Base-by-base conservation (phyloP, 495 filamentous ascomycete genomes). In the Parathielavia hyrcaniae region DNA sequence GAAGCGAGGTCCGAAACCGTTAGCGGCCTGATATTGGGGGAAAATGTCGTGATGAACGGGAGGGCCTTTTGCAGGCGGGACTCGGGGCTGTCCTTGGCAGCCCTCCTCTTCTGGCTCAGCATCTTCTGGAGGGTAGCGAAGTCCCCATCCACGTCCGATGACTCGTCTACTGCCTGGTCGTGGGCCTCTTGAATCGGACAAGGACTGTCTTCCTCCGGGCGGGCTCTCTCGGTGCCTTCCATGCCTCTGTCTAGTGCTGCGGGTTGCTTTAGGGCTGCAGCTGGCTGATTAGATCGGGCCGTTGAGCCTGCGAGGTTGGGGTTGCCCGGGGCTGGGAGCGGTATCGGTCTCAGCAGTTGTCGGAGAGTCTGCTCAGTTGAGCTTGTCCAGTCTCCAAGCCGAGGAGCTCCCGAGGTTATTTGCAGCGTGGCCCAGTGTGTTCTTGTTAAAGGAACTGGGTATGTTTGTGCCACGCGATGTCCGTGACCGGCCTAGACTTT, bases 1-100 rank as follows among this genome's bases (percentile, higher is more conserved):
- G 86, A 83, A 0, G 93, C 88, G 12, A 90, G 73, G 66, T 96
- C 88, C 0, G 83, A 83, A 46, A 82, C 69, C 23, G 81, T 87
- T 38, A 97, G 78, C 16, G 85, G 80, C 58, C 88, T 83, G 6
- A 86, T 81, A 55, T 87, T 87, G 3, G 87, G 87, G 8, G 60
- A 36, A 53, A 72, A 79, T 30, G 60, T 43, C 4, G 26, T n/a
- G n/a, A 54, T 46, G 58, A 64, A 71, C 5, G 69, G 69, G 44
- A 68, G 57, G 17, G 63, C 65, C 57, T 62, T 66, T 22, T 66
- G 48, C 10, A 66, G 57, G n/a, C 62, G 61, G 22, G 57, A 43
- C 49, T 65, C 64, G 0, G 63, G 60, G 38, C 50, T 60, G 45
- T 71, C 65, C 49, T 68, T 68, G 23, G 66, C 65, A 12, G 64